Evolutionary conservation across 202 grass and related monocot species (phyloP), one percentile per base, ranked within the genome.

Genomic region (Carex arenaria): DNA sequence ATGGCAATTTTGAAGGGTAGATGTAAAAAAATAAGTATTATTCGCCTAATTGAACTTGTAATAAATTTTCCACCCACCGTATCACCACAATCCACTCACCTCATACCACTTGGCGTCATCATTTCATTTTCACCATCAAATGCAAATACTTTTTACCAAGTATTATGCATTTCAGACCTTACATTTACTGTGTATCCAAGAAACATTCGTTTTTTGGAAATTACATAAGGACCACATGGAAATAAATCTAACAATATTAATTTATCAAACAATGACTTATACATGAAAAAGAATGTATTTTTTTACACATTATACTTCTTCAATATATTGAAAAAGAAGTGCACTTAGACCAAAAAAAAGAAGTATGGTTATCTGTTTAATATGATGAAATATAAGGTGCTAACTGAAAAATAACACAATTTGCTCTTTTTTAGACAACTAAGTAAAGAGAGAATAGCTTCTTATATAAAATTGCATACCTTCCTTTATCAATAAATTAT

Each of bases 111-210:
- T 55, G 52, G 34, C 73, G 4, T 59, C 30, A 59, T 78, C 28
- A 78, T 78, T 78, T 78, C 53, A 59, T 78, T 78, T 77, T 60
- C 73, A 78, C 73, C 73, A 10, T 60, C 31, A 59, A 34, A 59
- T 59, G 52, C 53, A 60, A 78, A 59, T 43, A 19, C 19, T 55
- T n/a, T n/a, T 54, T 28, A 74, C 49, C 23, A 56, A 56, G 26
- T 32, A 34, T 72, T 55, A 18, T 57, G 36, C 52, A 36, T 34
- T 75, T 3, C n/a, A 77, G 26, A 77, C 52, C 72, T 76, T 34
- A 10, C 4, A 55, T 55, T 75, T 75, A 75, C 72, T 75, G 6
- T 17, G 45, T 55, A 76, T 56, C 72, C 7, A 2, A 0, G 34
- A 30, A 72, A 56, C 49, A 56, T 28, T 7, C 14, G 3, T 76